These are phyloP conservation scores for Dendrobium catenatum DNA, from an alignment of 106 monocot species.

Conservation along the genomic window DNA sequence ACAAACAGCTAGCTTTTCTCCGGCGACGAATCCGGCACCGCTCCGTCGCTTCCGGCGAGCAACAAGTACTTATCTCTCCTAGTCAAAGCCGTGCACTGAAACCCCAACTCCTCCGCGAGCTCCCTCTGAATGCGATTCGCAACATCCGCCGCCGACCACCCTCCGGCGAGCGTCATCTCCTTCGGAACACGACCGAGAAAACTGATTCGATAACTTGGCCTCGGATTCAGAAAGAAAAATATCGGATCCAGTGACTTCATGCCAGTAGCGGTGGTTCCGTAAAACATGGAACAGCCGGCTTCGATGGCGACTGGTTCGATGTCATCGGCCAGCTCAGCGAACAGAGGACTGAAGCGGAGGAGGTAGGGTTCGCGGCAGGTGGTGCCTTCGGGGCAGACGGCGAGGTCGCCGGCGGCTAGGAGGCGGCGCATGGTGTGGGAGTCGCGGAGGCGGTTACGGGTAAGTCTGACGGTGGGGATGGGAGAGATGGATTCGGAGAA, in stretches of 20 bases:
- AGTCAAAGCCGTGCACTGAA: conserved; percentile 31
- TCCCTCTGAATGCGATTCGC: conserved; percentile 33
- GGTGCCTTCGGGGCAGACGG: conserved; percentile 88
- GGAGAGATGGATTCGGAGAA: conserved; percentile 61
- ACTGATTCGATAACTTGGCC: conserved; percentile 19
- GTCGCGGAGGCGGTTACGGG: conserved; percentile 47
- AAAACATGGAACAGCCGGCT: conserved; percentile 33
- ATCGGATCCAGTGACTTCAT: conserved; percentile 44
- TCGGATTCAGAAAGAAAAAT: conserved; percentile 58
- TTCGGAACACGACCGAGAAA: conserved; percentile 1
- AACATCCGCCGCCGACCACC: conserved; percentile 8
- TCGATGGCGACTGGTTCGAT: conserved; percentile 39
- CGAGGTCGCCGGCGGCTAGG: conserved; percentile 54
- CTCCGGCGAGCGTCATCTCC: neutral
- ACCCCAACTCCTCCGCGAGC: conserved; percentile 28
- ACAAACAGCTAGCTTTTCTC: too few relatives aligned
- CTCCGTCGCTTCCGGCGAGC: conserved; percentile 39
- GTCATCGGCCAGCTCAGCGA: conserved; percentile 33
- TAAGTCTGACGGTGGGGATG: conserved; percentile 53
- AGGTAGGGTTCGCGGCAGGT: conserved; percentile 61
- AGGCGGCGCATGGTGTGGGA: conserved; percentile 34
- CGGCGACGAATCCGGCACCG: neutral
- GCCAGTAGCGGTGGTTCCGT: conserved; percentile 39
- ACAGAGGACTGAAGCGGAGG: conserved; percentile 50
- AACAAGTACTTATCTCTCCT: conserved; percentile 45